phyloP scores from a whole-genome alignment of 768 basidiomycete genomes.

The Mrakia gelida region DNA sequence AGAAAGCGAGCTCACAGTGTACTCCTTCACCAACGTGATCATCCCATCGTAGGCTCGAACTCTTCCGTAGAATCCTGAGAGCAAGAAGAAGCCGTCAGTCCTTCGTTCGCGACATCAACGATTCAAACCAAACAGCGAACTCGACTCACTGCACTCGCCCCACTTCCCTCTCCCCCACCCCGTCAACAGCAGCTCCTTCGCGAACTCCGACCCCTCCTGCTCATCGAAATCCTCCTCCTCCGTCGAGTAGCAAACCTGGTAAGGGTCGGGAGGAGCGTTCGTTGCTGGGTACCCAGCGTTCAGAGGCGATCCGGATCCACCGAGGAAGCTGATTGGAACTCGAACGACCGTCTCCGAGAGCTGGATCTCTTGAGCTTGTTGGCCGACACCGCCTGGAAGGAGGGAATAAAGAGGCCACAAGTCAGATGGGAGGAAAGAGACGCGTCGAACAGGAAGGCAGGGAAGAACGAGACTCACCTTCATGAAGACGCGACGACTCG shows the following conservation, averaged over 20 bases:
- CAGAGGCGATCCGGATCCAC: constrained; percentile 20
- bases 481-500: constrained; percentile 4
- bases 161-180: constrained; percentile 22
- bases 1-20: not conserved
- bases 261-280: not conserved
- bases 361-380: constrained; percentile 23
- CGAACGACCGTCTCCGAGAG: constrained; percentile 27
- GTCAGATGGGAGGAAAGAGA: not conserved
- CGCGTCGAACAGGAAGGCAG: too few relatives aligned
- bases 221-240: constrained; percentile 24
- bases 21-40: constrained; percentile 25
- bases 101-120: not conserved
- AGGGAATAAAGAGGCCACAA: not conserved
- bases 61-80: constrained; percentile 7
- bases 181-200: constrained; percentile 20
- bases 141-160: constrained; percentile 14
- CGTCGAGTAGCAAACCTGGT: not conserved
- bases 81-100: not conserved
- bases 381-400: constrained; percentile 6
- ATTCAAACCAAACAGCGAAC: not conserved
- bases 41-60: constrained; percentile 26
- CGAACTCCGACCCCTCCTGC: constrained; percentile 1
- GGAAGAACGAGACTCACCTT: constrained; percentile 3
- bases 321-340: not conserved
- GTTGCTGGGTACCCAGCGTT: constrained; percentile 21